Base-by-base conservation (phyloP, 495 filamentous ascomycete species). In the Wilcoxina mikolae region DNA sequence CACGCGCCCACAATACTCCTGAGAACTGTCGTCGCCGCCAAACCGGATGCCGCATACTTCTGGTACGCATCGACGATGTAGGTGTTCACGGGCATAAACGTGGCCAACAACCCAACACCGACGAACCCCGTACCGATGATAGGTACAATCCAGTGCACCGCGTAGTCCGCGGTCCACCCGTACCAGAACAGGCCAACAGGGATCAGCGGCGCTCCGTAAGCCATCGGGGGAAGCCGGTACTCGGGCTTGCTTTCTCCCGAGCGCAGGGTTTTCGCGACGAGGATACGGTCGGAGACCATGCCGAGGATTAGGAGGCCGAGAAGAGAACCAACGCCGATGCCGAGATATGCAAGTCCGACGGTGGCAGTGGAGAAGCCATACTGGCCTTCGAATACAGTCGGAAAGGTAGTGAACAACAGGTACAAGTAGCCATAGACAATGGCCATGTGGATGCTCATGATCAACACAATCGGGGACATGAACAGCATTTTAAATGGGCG, bases 111-210 rank as follows among this genome's bases (percentile, higher is more conserved):
- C 76, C 84, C 85, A 53, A 78, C 65, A 43, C 84, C 86, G 67
- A 90, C 88, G 23, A 91, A 67, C 7, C 64, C 78, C 51, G 80
- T 87, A 33, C 89, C 89, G 59, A 95, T 81, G 56, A 96, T 88
- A 28, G 88, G 85, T 49, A 83, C 82, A 47, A 86, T 77, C 83
- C 84, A 89, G 62, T 84, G 84, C 1, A 89, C 73, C 54, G 72
- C 72, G 11, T 78, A 65, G 56, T 81, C 83, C 10, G 80, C 80
- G 2, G 79, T 84, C 79, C 84, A 91, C 0, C 77, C 82, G 66
- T 88, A 88, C 67, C 85, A 83, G 68, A 96, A 94, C 9, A 96
- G 68, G 0, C 76, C 76, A 5, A 70, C 56, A 0, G 76, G 73
- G 12, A 76, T 64, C 7, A 61, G 58, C 7, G 67, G 53, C 10